Evolutionary conservation across 2,329 filamentous ascomycete species (phyloP).

Genomic region (Nigrospora sphaerica): DNA sequence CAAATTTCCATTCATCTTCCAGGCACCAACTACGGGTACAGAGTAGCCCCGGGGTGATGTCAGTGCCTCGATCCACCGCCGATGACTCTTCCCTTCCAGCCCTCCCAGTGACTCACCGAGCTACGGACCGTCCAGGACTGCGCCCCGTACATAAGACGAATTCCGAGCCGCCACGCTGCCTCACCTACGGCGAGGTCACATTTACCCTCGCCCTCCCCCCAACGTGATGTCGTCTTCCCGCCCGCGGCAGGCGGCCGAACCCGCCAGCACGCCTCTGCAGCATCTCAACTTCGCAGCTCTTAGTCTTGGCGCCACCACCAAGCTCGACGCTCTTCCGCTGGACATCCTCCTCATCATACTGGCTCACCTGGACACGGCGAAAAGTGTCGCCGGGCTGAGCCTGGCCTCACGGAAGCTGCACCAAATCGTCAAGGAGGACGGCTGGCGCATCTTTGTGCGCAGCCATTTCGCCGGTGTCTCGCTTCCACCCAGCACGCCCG

Average conservation of each 20-base stretch:
- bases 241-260: not conserved
- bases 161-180: not conserved
- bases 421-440: constrained; percentile 29
- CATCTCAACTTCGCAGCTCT: not conserved
- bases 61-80: not conserved
- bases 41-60: constrained; percentile 1
- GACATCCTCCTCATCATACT: constrained; percentile 44
- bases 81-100: constrained; percentile 1
- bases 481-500: constrained; percentile 16
- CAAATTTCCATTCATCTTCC: too few relatives aligned
- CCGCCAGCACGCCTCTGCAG: too few relatives aligned
- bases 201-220: too few relatives aligned
- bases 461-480: constrained; percentile 33
- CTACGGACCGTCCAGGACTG: not conserved
- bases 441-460: constrained; percentile 44
- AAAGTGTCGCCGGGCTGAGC: constrained; percentile 36
- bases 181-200: too few relatives aligned
- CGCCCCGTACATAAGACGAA: not conserved
- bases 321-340: constrained; percentile 35
- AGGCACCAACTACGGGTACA: not conserved
- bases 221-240: too few relatives aligned
- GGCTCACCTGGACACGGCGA: constrained; percentile 38
- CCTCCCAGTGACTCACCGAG: not conserved
- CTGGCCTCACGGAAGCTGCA: constrained; percentile 30
- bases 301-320: not conserved